A percentile compares a stretch with the other conserved stretches of the same genome.
These are phyloP conservation scores for Phoma sp. DNA, from an alignment of 2,329 filamentous ascomycete genomes.

Conservation along the genomic window DNA sequence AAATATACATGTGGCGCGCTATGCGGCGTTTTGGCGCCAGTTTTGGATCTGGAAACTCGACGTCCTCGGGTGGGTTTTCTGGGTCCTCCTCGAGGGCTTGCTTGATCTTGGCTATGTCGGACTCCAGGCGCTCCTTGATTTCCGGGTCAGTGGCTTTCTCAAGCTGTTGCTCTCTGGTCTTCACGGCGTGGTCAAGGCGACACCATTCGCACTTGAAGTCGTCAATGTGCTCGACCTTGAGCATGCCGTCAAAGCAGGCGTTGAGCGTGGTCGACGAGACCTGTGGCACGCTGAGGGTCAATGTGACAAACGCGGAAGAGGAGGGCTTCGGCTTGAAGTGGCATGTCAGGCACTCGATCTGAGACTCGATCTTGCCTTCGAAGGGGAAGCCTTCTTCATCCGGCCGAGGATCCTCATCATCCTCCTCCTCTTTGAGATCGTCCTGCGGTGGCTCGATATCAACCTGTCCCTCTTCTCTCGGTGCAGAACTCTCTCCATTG, in stretches of 20 bases:
- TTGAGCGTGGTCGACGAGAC: constrained; percentile 78
- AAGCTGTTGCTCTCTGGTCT: constrained; percentile 68
- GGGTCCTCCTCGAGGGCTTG: constrained; percentile 79
- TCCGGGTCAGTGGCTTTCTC: constrained; percentile 46
- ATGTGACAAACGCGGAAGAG: constrained; percentile 84
- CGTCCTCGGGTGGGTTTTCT: constrained; percentile 74
- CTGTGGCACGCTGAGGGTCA: constrained; percentile 91
- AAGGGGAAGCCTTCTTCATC: constrained; percentile 83
- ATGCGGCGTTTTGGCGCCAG: constrained; percentile 83
- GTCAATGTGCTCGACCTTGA: constrained; percentile 95
- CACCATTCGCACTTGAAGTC: constrained; percentile 97
- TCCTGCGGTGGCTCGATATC: constrained; percentile 29
- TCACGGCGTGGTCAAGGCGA: constrained; percentile 79
- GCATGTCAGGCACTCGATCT: constrained; percentile 91
- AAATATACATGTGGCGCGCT: constrained; percentile 85
- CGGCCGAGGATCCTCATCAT: constrained; percentile 19
- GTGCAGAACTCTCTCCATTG: constrained; percentile 29
- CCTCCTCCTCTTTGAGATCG: constrained; percentile 44
- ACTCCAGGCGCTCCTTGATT: constrained; percentile 59
- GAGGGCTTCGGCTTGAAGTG: constrained; percentile 87
- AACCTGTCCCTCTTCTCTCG: constrained; percentile 36
- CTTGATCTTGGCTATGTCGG: constrained; percentile 71
- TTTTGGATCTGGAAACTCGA: constrained; percentile 76
- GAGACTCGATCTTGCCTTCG: constrained; percentile 91
- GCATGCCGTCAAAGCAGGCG: constrained; percentile 88